These are phyloP conservation scores for Tetrastigma voinierianum DNA, from an alignment of 164 flowering plant genomes.

Conservation along the genomic window DNA sequence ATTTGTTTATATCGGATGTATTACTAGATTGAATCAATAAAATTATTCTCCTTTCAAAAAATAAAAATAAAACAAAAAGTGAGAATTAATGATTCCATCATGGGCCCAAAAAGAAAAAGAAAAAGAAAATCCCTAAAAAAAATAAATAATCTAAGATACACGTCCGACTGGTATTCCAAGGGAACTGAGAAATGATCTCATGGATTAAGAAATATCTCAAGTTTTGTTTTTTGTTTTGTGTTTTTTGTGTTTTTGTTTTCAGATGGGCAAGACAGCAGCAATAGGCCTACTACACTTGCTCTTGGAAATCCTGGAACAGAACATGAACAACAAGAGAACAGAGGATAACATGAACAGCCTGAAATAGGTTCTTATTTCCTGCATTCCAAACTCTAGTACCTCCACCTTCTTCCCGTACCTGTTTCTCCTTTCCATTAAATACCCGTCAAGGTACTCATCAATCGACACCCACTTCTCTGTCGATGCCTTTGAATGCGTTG, in stretches of 20 bases:
- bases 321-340: slow-evolving; percentile 84
- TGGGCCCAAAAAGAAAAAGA: too few relatives aligned
- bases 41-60: too few relatives aligned
- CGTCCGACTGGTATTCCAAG: too few relatives aligned
- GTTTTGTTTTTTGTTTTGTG: too few relatives aligned
- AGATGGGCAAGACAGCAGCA: slow-evolving; percentile 38
- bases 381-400: slow-evolving; percentile 82
- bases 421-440: slow-evolving; percentile 67
- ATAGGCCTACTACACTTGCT: slow-evolving; percentile 52
- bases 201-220: too few relatives aligned
- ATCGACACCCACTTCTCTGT: slow-evolving; percentile 61
- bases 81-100: too few relatives aligned
- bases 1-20: too few relatives aligned
- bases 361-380: slow-evolving; percentile 88
- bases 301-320: slow-evolving; percentile 91
- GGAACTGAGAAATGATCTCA: too few relatives aligned
- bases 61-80: too few relatives aligned
- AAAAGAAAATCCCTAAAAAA: too few relatives aligned
- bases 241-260: not conserved
- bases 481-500: slow-evolving; percentile 23
- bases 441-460: slow-evolving; percentile 72
- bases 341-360: slow-evolving; percentile 86
- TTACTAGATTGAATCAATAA: too few relatives aligned
- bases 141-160: too few relatives aligned
- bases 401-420: slow-evolving; percentile 77